Conservation (phyloP, 116 monocot genomes). For the Trichopus zeylanicus region DNA sequence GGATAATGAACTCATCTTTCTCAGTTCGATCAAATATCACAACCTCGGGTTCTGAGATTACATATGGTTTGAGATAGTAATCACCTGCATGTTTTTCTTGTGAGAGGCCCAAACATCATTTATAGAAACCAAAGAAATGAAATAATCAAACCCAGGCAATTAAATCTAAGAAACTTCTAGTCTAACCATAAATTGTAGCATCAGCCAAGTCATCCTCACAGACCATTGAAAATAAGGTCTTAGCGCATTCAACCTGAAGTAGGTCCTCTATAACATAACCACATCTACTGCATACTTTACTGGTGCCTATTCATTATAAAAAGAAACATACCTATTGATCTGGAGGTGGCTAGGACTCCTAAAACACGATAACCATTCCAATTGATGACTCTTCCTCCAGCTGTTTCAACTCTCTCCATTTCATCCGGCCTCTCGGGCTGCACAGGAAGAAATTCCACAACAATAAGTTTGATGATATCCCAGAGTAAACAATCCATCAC, state of each 20-base stretch:
- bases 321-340: constrained; percentile 13
- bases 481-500: not conserved
- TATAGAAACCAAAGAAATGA: too few species aligned
- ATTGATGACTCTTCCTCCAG: constrained; percentile 24
- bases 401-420: constrained; percentile 11
- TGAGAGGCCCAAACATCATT: not conserved
- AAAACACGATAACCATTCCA: constrained; percentile 28
- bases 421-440: constrained; percentile 15
- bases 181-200: too few species aligned
- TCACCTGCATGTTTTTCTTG: constrained; percentile 25
- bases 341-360: constrained; percentile 28
- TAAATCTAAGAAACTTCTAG: too few species aligned
- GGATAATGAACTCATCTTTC: constrained; percentile 49
- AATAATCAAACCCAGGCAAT: too few species aligned
- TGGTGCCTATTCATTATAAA: not conserved
- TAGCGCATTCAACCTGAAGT: too few species aligned
- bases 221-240: too few species aligned
- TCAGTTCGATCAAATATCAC: constrained; percentile 28
- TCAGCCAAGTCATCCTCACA: too few species aligned
- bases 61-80: constrained; percentile 51
- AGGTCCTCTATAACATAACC: too few species aligned
- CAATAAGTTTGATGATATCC: not conserved
- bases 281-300: too few species aligned
- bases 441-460: not conserved
- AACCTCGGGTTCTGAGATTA: constrained; percentile 48